These are phyloP conservation scores for Lasiodiplodia theobromae DNA, from an alignment of 2,329 filamentous ascomycete genomes.

Conservation along the genomic window DNA sequence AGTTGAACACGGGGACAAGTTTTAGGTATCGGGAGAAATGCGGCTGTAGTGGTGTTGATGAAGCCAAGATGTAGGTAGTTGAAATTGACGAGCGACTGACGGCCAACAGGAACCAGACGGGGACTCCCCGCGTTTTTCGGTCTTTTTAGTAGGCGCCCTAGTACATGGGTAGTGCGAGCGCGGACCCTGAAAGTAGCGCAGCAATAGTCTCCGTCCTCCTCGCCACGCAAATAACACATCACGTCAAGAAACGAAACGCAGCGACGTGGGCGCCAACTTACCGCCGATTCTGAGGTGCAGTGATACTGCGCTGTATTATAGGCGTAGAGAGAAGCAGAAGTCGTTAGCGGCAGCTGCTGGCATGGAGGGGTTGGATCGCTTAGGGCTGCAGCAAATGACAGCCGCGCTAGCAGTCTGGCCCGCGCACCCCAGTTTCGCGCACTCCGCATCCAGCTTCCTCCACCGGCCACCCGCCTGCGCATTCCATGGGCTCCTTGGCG, in stretches of 20 bases:
- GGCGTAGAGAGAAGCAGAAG: neutral
- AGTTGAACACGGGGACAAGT: neutral
- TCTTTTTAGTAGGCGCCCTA: neutral
- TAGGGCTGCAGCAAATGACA: neutral
- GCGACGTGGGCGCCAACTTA: neutral
- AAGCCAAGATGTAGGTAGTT: neutral
- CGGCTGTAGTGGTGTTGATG: neutral
- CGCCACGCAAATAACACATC: neutral
- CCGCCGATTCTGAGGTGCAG: neutral
- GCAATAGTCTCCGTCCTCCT: neutral
- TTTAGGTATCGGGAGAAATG: neutral
- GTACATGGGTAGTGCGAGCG: neutral
- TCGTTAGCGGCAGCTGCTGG: neutral
- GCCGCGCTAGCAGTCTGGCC: neutral
- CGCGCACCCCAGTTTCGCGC: neutral
- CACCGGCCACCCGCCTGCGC: neutral
- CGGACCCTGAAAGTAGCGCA: neutral
- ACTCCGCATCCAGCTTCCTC: neutral
- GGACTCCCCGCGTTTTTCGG: slow-evolving; percentile 5
- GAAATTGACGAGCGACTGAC: neutral
- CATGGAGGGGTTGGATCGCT: neutral
- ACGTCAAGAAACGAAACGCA: neutral
- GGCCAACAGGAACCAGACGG: neutral
- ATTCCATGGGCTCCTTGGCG: neutral
- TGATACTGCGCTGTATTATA: neutral